Percentiles rank a stretch among this genome's conserved stretches.
phyloP scores from a whole-genome alignment of 805 yeast species.

The Wickerhamomyces hampshirensis region DNA sequence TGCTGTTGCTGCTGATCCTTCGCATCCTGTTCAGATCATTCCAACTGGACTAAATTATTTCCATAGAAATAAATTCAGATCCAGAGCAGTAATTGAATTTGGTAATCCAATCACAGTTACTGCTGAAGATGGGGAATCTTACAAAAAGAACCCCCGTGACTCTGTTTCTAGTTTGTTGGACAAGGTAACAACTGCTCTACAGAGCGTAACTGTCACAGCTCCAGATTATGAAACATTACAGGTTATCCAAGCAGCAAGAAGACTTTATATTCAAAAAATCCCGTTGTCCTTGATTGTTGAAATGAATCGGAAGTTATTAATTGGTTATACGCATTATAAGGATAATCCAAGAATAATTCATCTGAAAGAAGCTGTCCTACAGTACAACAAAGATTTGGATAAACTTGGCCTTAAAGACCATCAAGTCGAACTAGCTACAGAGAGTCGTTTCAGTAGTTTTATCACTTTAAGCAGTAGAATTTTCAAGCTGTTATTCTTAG shows the following conservation, averaged over 20 bases:
- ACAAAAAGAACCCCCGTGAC: constrained; percentile 63
- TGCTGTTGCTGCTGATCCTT: constrained; percentile 74
- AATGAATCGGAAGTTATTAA: constrained; percentile 80
- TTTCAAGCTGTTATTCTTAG: constrained; percentile 45
- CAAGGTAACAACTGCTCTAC: constrained; percentile 67
- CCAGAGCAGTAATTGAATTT: constrained; percentile 91
- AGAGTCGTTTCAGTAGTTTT: constrained; percentile 42
- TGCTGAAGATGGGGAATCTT: constrained; percentile 54
- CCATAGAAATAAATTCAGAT: constrained; percentile 89
- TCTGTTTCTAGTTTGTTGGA: constrained; percentile 73
- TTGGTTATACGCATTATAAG: constrained; percentile 74
- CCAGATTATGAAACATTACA: constrained; percentile 90
- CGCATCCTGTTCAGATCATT: constrained; percentile 74
- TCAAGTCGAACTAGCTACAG: constrained; percentile 53
- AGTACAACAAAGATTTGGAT: constrained; percentile 61
- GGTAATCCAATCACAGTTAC: constrained; percentile 79
- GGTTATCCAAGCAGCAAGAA: constrained; percentile 91
- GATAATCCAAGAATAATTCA: constrained; percentile 65
- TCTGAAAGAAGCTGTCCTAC: constrained; percentile 57
- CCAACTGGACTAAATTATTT: constrained; percentile 97
- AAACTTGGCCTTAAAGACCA: constrained; percentile 67
- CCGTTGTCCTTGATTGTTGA: constrained; percentile 80
- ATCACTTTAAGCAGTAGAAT: constrained; percentile 49
- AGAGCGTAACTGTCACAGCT: constrained; percentile 87
- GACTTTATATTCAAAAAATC: constrained; percentile 67